phyloP scores from a whole-genome alignment of 1,284 basidiomycete species.

The Phellinidium pouzarii region DNA sequence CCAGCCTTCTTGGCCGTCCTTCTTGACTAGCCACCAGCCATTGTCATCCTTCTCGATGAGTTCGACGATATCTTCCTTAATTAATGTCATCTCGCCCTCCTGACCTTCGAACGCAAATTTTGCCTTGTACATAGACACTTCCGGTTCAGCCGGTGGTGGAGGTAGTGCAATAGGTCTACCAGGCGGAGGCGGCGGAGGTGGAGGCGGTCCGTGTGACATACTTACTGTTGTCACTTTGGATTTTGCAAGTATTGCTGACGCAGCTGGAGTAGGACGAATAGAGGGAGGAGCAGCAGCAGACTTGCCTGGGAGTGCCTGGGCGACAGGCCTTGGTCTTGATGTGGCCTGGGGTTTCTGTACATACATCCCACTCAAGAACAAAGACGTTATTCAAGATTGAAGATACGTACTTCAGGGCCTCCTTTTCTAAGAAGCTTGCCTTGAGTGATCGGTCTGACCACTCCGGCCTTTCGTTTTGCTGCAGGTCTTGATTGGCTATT shows the following conservation, averaged over 20 bases:
- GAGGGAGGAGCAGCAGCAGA: slow-evolving; percentile 28
- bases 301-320: slow-evolving; percentile 54
- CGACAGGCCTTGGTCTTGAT: slow-evolving; percentile 49
- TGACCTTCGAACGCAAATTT: slow-evolving; percentile 88
- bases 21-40: slow-evolving; percentile 97
- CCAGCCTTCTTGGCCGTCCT: slow-evolving; percentile 84
- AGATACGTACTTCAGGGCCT: slow-evolving; percentile 52
- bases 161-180: slow-evolving; percentile 36
- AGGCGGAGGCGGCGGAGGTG: slow-evolving; percentile 45
- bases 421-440: slow-evolving; percentile 78
- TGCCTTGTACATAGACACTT: slow-evolving; percentile 75
- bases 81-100: slow-evolving; percentile 84
- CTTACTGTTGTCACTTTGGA: slow-evolving; percentile 20
- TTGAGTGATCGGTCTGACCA: slow-evolving; percentile 76
- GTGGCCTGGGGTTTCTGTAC: slow-evolving; percentile 38
- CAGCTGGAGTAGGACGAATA: slow-evolving; percentile 23
- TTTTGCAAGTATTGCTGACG: slow-evolving; percentile 31
- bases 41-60: slow-evolving; percentile 91
- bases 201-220: slow-evolving; percentile 17
- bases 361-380: neutral
- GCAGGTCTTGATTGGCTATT: slow-evolving; percentile 77
- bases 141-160: slow-evolving; percentile 51
- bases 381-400: neutral
- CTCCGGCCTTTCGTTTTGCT: slow-evolving; percentile 81
- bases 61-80: slow-evolving; percentile 90